Base-by-base conservation (phyloP, 1,284 basidiomycete genomes). In the Tetrapyrgos nigripes region DNA sequence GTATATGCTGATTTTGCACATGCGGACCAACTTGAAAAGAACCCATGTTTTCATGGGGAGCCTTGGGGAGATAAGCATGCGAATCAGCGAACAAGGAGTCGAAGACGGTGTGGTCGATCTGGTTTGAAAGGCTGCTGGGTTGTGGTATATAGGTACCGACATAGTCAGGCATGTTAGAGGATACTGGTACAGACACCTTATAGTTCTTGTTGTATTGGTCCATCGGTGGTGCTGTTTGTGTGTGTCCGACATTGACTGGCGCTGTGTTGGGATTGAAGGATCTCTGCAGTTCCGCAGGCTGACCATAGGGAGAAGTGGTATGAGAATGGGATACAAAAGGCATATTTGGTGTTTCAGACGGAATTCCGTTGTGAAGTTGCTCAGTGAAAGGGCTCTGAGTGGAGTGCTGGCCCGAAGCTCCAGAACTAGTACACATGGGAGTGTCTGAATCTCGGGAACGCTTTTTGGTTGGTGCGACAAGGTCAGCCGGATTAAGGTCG, bases 1-100 rank as follows among this genome's bases (percentile, higher is more conserved):
- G 75, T 46, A 76, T 70, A 79, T 40, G 37, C 14, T 17, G 19
- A n/a, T 40, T 40, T 11, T n/a, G 37, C 17, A 8, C 37, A 40
- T 4, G 5, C 17, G 37, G 4, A 4, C 19, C 37, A n/a, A n/a
- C 19, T n/a, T 40, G 37, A 9, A 11, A 11, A 11, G 37, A 9
- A 17, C 19, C 19, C 4, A n/a, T n/a, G 37, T 40, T n/a, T 40
- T 4, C 37, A 40, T 40, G 19, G 14, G 17, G 13, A 8, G 8
- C 37, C 17, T 40, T 40, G 5, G 17, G 14, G 9, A 33, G 8
- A n/a, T n/a, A n/a, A 11, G 37, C 17, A 40, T 40, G 6, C 37
- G 37, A n/a, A 17, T 40, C 37, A 8, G 19, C 37, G 37, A 40
- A 40, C 17, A 40, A n/a, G 5, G 37, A 17, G 19, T 40, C 37